These are phyloP conservation scores for Mortierella alpina DNA, from an alignment of 192 early-diverging fungal genomes.

Conservation along the genomic window DNA sequence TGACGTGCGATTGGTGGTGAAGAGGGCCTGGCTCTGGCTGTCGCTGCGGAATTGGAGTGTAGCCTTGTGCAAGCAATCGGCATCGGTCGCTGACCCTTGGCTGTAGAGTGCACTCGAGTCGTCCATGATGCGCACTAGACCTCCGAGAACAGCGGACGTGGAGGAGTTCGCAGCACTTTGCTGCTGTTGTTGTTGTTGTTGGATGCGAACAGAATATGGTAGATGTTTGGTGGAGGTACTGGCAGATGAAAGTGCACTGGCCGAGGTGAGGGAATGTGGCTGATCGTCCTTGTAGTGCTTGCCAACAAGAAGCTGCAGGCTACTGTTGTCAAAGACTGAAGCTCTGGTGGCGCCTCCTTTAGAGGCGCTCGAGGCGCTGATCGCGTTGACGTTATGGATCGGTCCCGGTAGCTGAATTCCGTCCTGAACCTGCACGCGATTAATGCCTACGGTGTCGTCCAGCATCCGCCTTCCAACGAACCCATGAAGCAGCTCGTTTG, in stretches of 20 bases:
- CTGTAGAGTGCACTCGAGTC: slow-evolving; percentile 57
- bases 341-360: slow-evolving; percentile 1
- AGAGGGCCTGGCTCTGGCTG: slow-evolving; percentile 45
- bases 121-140: slow-evolving; percentile 60
- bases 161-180: slow-evolving; percentile 15
- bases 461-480: slow-evolving; percentile 68
- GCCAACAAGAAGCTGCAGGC: slow-evolving; percentile 67
- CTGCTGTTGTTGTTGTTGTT: slow-evolving; percentile 20
- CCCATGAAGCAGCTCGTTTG: slow-evolving; percentile 76
- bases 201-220: slow-evolving; percentile 15
- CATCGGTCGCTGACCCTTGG: slow-evolving; percentile 59
- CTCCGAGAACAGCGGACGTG: slow-evolving; percentile 47
- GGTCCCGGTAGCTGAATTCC: slow-evolving; percentile 68
- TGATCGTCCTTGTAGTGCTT: slow-evolving; percentile 53
- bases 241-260: not conserved
- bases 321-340: slow-evolving; percentile 60
- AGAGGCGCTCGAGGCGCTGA: slow-evolving; percentile 1
- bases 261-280: not conserved
- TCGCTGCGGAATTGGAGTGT: slow-evolving; percentile 51
- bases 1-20: slow-evolving; percentile 51
- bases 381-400: slow-evolving; percentile 31
- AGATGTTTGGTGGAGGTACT: not conserved
- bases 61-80: slow-evolving; percentile 53
- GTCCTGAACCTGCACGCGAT: slow-evolving; percentile 60
- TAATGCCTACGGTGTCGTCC: slow-evolving; percentile 59